These are phyloP conservation scores for Nicotiana attenuata DNA, from an alignment of 257 asterid species.

Conservation along the genomic window DNA sequence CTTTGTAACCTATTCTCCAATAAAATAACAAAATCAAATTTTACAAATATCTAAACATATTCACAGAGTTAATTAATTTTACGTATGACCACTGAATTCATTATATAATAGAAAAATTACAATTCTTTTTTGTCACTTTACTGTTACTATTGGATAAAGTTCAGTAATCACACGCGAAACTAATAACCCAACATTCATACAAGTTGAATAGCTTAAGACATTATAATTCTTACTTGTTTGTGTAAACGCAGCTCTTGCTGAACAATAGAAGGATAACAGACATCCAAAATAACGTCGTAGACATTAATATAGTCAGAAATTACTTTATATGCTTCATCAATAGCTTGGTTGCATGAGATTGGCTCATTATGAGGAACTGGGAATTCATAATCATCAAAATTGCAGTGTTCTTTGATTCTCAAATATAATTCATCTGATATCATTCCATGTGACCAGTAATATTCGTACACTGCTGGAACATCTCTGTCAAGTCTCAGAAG, in stretches of 20 bases:
- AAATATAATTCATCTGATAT: constrained; percentile 55
- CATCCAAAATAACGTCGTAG: constrained; percentile 71
- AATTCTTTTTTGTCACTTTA: too few relatives aligned
- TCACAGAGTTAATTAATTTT: neutral
- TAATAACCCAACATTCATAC: too few relatives aligned
- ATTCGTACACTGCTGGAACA: constrained; percentile 55
- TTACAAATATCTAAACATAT: neutral
- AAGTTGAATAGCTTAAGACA: neutral
- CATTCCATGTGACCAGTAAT: constrained; percentile 75
- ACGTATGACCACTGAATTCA: neutral
- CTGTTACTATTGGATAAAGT: too few relatives aligned
- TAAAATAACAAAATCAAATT: neutral
- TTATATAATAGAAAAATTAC: too few relatives aligned
- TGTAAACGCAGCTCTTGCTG: constrained; percentile 44
- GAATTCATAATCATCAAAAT: constrained; percentile 34
- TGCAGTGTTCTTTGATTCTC: constrained; percentile 45
- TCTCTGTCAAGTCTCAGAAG: constrained; percentile 63
- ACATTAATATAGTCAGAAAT: constrained; percentile 36
- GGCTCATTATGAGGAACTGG: constrained; percentile 29
- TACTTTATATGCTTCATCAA: constrained; percentile 22
- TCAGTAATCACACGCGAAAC: too few relatives aligned
- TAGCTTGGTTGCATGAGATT: constrained; percentile 33
- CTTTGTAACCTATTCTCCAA: constrained; percentile 30
- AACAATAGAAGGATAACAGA: constrained; percentile 53
- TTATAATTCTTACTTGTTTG: constrained; percentile 30